Evolutionary conservation across 495 filamentous ascomycete species (phyloP), one percentile per base, ranked within the genome.

Genomic region (Penicillium pancosmium): DNA sequence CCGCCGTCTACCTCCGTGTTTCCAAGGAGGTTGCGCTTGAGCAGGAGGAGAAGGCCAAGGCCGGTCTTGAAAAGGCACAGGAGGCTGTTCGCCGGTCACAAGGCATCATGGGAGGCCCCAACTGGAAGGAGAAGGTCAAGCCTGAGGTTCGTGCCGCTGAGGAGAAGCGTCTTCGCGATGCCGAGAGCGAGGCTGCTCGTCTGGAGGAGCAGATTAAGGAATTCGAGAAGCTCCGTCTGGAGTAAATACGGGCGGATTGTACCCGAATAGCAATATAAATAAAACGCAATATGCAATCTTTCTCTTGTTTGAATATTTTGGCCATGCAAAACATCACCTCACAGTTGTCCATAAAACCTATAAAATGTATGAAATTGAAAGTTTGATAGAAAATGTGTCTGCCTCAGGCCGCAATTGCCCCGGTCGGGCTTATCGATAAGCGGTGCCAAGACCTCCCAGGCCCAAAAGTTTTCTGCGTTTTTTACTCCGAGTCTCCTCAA

Each of bases 1-100:
- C 87, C 4, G 83, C 84, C 34, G 88, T 89, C 55, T 90, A 87
- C 74, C 77, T 93, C 18, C 80, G 87, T 53, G 86, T 92, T 64
- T 75, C 76, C 34, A 88, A 87, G 73, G 85, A 84, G 59, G 84
- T 92, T 47, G 84, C 91, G 53, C 76, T 88, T 16, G 84, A 86
- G 61, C 81, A 78, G 52, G 86, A 88, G 66, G 74, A 78, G 65
- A 88, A 88, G 78, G 86, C 86, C 34, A 77, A 78, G 67, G 82
- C 80, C 64, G 84, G 81, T 41, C 63, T 79, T n/a, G 64, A 70
- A 41, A 68, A 62, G 58, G 72, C 76, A 3, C 73, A 60, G 10
- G 74, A 76, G 21, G 56, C 62, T 50, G 72, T 75, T 12, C 67
- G 68, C 55, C 70, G 67, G 38, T 73, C 72, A 25, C 68, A 73